phyloP scores from a whole-genome alignment of 345 rosid genomes.

The Acer negundo region DNA sequence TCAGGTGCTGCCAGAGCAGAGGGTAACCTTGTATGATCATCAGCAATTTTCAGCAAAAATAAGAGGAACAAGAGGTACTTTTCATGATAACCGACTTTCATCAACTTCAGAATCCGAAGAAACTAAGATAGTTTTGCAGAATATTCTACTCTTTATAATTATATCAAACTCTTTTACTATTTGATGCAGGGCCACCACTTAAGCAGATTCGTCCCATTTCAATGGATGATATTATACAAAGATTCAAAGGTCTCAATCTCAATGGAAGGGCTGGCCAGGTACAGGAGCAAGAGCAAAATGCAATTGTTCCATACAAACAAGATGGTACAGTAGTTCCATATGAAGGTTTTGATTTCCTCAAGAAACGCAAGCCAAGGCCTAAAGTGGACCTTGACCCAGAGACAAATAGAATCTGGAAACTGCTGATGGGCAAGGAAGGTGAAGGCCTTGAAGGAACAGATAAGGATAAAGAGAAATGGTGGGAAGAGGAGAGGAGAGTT shows the following conservation, averaged over 20 bases:
- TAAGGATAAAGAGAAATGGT: constrained; percentile 65
- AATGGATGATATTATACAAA: constrained; percentile 51
- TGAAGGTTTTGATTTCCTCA: constrained; percentile 35
- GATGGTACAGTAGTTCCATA: constrained; percentile 64
- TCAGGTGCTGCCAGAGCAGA: constrained; percentile 32
- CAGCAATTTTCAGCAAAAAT: constrained; percentile 27
- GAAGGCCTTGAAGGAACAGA: constrained; percentile 48
- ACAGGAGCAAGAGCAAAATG: constrained; percentile 45
- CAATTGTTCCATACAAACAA: constrained; percentile 61
- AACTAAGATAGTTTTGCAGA: constrained; percentile 11
- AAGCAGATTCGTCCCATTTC: constrained; percentile 26
- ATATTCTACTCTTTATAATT: constrained; percentile 17
- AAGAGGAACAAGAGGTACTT: constrained; percentile 53
- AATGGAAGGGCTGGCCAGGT: constrained; percentile 32
- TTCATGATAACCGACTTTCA: constrained; percentile 21
- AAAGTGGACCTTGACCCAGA: constrained; percentile 90
- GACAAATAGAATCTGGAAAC: constrained; percentile 83
- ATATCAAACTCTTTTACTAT: constrained; percentile 17
- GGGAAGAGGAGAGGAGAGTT: constrained; percentile 85
- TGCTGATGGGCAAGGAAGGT: constrained; percentile 77
- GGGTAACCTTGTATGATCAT: constrained; percentile 17
- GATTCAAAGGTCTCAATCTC: constrained; percentile 47
- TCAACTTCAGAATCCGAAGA: constrained; percentile 24
- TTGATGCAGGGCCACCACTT: constrained; percentile 40
- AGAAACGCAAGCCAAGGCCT: constrained; percentile 70